Evolutionary conservation across 2,329 filamentous ascomycete genomes (phyloP), one percentile per base, ranked within the genome.

Genomic region (Xylariaceae sp.): DNA sequence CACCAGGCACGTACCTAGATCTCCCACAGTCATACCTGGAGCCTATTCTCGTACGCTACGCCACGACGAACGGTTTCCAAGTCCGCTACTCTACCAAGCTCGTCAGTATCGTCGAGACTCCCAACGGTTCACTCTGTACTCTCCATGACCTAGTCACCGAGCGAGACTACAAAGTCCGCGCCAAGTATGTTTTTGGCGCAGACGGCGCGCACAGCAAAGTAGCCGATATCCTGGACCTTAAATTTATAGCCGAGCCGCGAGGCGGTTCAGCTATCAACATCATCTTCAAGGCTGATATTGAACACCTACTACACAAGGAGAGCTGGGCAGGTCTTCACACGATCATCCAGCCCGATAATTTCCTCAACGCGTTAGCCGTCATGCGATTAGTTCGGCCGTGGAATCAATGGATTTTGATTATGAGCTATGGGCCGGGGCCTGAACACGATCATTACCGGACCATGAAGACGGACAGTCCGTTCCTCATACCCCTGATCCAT

Each of bases 121-220:
- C 54, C 3, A 40, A 4, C 30, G 60, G 57, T 12, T 59, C 62
- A 8, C 46, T 60, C 1, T 62, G 58, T 51, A 60, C 58, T 2
- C 49, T 76, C 2, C 63, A 64, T 12, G 74, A 77, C 53, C 67
- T 67, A 6, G 34, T 75, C 2, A 69, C 72, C 0, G 66, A 69
- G 76, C 79, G 65, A 58, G 61, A 29, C 73, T 85, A 55, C 42
- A 31, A 57, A 6, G 27, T 64, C 40, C 70, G 72, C 6, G 76
- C 80, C 0, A 77, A 76, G 51, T 85, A 80, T 58, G 68, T 86
- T 6, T 82, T 85, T 57, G 83, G 82, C 2, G 79, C 77, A 44
- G 83, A 86, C 64, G 83, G 74, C 2, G 71, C 70, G 0, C 67
- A 68, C 7, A 75, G 72, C 55, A 67, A 68, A 47, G 68, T 77